Evolutionary conservation across 371 early-diverging fungal species (phyloP), one percentile per base, ranked within the genome.

Genomic region (Mucor saturninus): DNA sequence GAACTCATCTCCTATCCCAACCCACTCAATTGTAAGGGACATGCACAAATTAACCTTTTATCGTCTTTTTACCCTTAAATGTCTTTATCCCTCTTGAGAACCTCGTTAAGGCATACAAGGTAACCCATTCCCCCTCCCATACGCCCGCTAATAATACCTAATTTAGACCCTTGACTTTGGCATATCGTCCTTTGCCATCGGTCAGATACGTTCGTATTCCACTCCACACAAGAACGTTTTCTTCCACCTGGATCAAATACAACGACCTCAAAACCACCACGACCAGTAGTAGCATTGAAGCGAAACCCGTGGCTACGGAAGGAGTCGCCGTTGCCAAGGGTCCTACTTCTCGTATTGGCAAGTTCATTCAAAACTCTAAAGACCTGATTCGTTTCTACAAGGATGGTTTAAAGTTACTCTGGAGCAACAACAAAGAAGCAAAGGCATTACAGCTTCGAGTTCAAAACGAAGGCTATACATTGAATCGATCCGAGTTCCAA

Each of bases 341-440:
- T 7, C 57, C 57, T 21, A 45, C 45, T 4, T 57, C 61, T 53
- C 62, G 75, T 8, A 61, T 81, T 15, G 69, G 59, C 7, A 59
- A 74, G 52, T 60, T 79, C 1, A 65, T 64, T 30, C 62, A 81
- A 37, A 68, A 81, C 30, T 75, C 80, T 4, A 84, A 81, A 50
- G 79, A 76, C 26, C 54, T 81, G 5, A 55, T 79, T 15, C 51
- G 45, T 10, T 81, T 83, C 54, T 89, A 87, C 67, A 86, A 86
- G 67, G 75, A 85, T 54, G 89, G 89, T 0, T 59, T 86, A 9
- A 85, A 86, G 56, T 58, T 75, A 26, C 65, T 89, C 2, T 89
- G 85, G 82, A 70, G 67, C n/a, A 86, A 89, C 58, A 74, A 80
- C 43, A 80, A 82, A 52, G 54, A 62, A 43, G 74, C 73, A 21